Evolutionary conservation across 2,329 filamentous ascomycete species (phyloP), one percentile per base, ranked within the genome.

Genomic region (Geosmithia putterillii): DNA sequence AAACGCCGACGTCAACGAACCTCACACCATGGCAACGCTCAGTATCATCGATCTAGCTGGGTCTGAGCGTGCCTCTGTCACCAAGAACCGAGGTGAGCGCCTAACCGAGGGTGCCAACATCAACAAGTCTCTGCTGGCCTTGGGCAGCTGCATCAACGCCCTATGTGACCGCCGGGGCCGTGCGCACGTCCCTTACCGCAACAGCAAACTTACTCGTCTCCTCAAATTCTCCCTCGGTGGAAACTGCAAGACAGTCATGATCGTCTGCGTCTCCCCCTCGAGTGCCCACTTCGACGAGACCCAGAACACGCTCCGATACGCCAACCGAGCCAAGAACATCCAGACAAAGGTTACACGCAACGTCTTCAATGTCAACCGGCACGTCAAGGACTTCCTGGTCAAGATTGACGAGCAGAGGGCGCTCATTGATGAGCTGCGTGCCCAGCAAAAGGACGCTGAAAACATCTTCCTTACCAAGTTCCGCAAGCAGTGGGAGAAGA

Each of bases 261-360:
- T 98, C 60, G 92, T 98, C 21, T 98, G 92, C 56, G 86, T 98
- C 43, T 95, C 89, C 52, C 92, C 92, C 2, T 95, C 88, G 1
- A 96, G 92, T 56, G 84, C 86, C 5, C 92, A 98, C 63, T 98
- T 92, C 54, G 92, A 98, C 61, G 92, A 98, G 65, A 95, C 90
- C 0, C 92, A 98, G 56, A 98, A 98, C 62, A 98, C 92, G 0
- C 72, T 98, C 17, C 85, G 94, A 54, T 98, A 98, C 57, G 92
- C 92, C 41, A 96, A 98, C 62, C 77, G 92, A 52, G 92, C 92
- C 46, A 98, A 98, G 76, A 98, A 98, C 57, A 98, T 98, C 58
- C 94, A 96, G 67, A 98, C 92, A 46, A 98, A 98, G 72, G 88
- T 95, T 45, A 95, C 92, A n/a, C 81, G 89, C 55, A 98, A 98